Base-by-base conservation (phyloP, 2,329 filamentous ascomycete genomes). In the Ophiocordyceps sinensis region DNA sequence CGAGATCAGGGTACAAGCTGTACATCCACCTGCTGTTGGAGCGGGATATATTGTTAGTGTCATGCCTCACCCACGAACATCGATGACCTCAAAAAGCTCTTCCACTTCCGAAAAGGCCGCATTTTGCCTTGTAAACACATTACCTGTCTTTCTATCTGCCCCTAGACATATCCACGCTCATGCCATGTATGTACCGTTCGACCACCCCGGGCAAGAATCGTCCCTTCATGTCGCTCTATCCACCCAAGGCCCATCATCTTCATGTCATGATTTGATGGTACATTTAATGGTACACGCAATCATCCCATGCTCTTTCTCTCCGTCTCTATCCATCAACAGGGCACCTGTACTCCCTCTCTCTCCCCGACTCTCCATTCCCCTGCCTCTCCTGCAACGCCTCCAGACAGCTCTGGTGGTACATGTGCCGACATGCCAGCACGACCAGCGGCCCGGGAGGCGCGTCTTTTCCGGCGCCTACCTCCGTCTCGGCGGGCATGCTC, bases 361-460 rank as follows among this genome's bases (percentile, higher is more conserved):
- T 65, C 29, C 62, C 61, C 8, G 68, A 60, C 45, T 62, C 71
- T 43, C 63, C 67, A 47, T 60, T 62, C 49, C 68, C 70, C 42
- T 67, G 65, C 45, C 71, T 66, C 29, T 68, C 69, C 49, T 76
- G 74, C 48, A 81, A 58, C 44, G 75, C 70, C 54, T 89, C 83
- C 32, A 84, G 63, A 53, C 80, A 87, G 23, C 63, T 66, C 54
- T 77, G 70, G 61, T 85, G 80, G 51, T 81, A 83, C 15, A 82
- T 74, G 57, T 85, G 80, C 42, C 79, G 68, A 55, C 80, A 85
- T 19, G 79, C 79, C 51, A 85, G 62, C 38, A 85, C 71, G 10
- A 84, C 75, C 40, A 85, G 56, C 36, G 77, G 70, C 9, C 77
- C 81, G 15, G 81, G 66, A n/a, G 71, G 62, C 38, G 70, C 71